These are phyloP conservation scores for Hypomyces rosellus DNA, from an alignment of 2,329 filamentous ascomycete genomes.

Conservation along the genomic window DNA sequence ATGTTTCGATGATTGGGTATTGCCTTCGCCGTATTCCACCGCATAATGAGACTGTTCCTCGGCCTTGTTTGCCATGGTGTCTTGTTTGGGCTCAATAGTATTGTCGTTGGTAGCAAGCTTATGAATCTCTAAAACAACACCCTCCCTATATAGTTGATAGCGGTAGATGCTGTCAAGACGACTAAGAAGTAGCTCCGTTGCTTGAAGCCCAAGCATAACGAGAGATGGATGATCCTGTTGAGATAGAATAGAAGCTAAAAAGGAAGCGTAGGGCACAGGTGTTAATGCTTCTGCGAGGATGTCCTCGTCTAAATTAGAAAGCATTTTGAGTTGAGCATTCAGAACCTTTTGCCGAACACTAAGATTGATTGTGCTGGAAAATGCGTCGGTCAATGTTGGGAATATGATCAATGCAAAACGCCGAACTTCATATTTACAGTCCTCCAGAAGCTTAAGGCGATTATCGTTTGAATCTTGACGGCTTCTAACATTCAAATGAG, in stretches of 20 bases:
- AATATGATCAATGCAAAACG: constrained; percentile 90
- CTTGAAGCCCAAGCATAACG: constrained; percentile 81
- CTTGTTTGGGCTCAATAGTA: constrained; percentile 4
- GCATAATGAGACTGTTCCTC: constrained; percentile 4
- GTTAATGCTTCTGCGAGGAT: constrained; percentile 82
- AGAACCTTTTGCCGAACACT: constrained; percentile 92
- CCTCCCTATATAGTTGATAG: constrained; percentile 95
- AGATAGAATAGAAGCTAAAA: constrained; percentile 87
- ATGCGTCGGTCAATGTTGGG: constrained; percentile 91
- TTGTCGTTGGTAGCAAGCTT: constrained; percentile 60
- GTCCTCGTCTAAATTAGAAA: constrained; percentile 82
- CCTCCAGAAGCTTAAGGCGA: constrained; percentile 70
- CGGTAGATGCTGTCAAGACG: constrained; percentile 83
- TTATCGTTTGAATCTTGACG: constrained; percentile 62
- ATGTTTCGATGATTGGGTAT: constrained; percentile 23
- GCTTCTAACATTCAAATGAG: constrained; percentile 25
- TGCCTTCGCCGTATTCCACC: constrained; percentile 10
- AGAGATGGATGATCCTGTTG: constrained; percentile 88
- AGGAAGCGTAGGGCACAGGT: constrained; percentile 89
- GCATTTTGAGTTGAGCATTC: constrained; percentile 94
- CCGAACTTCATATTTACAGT: constrained; percentile 80
- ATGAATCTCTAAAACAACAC: constrained; percentile 84
- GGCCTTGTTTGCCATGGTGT: constrained; percentile 1
- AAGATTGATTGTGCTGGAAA: constrained; percentile 94
- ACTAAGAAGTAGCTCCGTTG: constrained; percentile 78